Conservation (phyloP, 192 early-diverging fungal species). For the Coemansia sp. region DNA sequence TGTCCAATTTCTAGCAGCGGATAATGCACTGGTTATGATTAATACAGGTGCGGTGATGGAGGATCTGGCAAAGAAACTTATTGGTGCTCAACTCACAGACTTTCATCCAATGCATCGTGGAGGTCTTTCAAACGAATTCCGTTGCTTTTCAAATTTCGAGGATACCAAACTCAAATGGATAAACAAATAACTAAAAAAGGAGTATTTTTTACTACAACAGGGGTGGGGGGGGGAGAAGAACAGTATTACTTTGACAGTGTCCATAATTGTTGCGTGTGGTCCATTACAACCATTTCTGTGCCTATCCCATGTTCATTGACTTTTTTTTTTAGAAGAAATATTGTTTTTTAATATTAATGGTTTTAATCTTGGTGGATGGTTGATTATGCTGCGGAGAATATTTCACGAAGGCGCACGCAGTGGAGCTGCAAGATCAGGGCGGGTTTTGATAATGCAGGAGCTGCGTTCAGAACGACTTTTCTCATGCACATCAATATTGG, state of each 20-base stretch:
- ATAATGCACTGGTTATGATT: conserved; percentile 34
- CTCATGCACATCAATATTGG: not conserved
- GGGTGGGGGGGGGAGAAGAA: too few relatives aligned
- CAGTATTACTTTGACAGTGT: not conserved
- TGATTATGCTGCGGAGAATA: not conserved
- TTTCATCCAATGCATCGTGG: conserved; percentile 67
- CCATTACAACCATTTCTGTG: not conserved
- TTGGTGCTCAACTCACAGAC: conserved; percentile 57
- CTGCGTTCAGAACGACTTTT: not conserved
- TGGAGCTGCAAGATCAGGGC: not conserved
- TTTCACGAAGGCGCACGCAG: not conserved
- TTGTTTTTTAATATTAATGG: not conserved
- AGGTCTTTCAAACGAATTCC: conserved; percentile 76
- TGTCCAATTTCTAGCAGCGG: conserved; percentile 55
- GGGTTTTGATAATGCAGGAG: not conserved
- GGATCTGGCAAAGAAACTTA: conserved; percentile 47
- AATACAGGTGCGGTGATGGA: conserved; percentile 60
- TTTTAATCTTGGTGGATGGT: not conserved
- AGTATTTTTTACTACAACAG: not conserved
- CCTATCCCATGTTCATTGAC: not conserved
- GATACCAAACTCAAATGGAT: conserved; percentile 41
- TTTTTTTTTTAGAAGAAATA: not conserved
- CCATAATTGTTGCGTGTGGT: not conserved
- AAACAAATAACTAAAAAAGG: not conserved
- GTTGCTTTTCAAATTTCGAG: conserved; percentile 63